A percentile compares a stretch with the other conserved stretches of the same genome.
These are phyloP conservation scores for Plectosphaerella sp. DNA, from an alignment of 2,329 filamentous ascomycete genomes.

Conservation along the genomic window DNA sequence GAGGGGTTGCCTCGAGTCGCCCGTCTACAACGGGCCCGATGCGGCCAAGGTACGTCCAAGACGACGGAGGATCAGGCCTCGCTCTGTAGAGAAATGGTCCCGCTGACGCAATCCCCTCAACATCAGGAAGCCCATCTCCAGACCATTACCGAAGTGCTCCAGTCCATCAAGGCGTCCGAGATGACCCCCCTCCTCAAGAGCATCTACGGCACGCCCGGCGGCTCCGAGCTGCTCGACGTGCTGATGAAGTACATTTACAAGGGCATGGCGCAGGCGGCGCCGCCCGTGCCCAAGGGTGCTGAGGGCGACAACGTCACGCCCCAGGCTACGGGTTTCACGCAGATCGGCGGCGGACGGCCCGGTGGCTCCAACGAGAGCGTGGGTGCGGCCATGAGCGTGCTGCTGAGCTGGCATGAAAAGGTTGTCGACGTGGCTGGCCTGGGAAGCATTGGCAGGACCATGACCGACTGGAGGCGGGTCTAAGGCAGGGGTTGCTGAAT, in stretches of 20 bases:
- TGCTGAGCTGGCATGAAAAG: slow-evolving; percentile 99
- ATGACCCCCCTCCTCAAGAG: slow-evolving; percentile 85
- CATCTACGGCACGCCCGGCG: slow-evolving; percentile 74
- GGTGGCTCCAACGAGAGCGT: slow-evolving; percentile 59
- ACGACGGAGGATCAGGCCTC: too few species aligned
- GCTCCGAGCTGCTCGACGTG: slow-evolving; percentile 81
- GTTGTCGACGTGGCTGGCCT: slow-evolving; percentile 88
- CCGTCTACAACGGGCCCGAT: slow-evolving; percentile 65
- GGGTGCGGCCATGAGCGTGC: slow-evolving; percentile 88
- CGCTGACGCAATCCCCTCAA: background rate
- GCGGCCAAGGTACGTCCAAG: slow-evolving; percentile 48
- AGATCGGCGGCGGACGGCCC: slow-evolving; percentile 56
- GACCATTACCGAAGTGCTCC: slow-evolving; percentile 87
- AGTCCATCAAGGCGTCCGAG: slow-evolving; percentile 93
- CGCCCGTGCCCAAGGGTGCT: slow-evolving; percentile 14
- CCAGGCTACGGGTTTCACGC: slow-evolving; percentile 77
- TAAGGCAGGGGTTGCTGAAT: slow-evolving; percentile 36
- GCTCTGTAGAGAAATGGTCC: background rate
- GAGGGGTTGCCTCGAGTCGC: slow-evolving; percentile 77
- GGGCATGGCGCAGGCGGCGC: slow-evolving; percentile 63
- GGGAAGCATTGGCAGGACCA: slow-evolving; percentile 87
- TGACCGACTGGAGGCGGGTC: slow-evolving; percentile 94
- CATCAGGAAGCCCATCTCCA: slow-evolving; percentile 77
- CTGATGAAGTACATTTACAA: slow-evolving; percentile 99
- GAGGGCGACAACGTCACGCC: slow-evolving; percentile 52